Percentiles rank a stretch among this genome's conserved stretches.
Conservation (phyloP, 306 rosid genomes). For the Quercus dentata region DNA sequence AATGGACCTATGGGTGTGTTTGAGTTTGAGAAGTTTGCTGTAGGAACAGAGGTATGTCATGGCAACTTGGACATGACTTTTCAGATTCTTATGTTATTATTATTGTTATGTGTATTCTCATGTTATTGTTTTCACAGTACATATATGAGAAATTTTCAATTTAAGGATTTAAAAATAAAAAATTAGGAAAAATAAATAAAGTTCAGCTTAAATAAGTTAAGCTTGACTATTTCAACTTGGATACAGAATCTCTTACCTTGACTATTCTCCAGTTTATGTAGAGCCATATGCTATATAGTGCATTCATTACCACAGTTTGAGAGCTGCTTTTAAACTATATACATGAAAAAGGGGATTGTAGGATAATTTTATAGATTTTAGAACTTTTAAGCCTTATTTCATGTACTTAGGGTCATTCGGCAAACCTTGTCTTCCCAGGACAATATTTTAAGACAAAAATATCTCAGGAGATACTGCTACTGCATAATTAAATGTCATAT, state of each 20-base stretch:
- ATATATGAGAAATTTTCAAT: neutral
- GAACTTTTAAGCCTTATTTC: too few species aligned
- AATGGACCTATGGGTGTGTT: slow-evolving; percentile 99
- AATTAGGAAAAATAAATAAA: neutral
- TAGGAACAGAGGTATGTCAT: slow-evolving; percentile 73
- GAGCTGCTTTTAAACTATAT: too few species aligned
- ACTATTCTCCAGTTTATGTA: too few species aligned
- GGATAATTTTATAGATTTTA: too few species aligned
- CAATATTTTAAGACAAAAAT: neutral
- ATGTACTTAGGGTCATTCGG: neutral
- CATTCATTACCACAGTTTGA: too few species aligned
- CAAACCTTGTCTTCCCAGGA: neutral
- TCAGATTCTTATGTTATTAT: too few species aligned
- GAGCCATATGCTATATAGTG: too few species aligned
- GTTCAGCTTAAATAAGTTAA: neutral
- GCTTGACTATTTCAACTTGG: too few species aligned
- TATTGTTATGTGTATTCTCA: too few species aligned
- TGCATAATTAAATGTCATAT: neutral
- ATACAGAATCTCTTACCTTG: too few species aligned
- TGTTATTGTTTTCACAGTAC: too few species aligned
- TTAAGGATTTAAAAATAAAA: neutral
- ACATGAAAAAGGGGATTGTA: too few species aligned
- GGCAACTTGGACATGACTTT: neutral
- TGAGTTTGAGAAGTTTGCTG: slow-evolving; percentile 84
- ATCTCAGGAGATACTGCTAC: neutral